A percentile compares a stretch with the other conserved stretches of the same genome.
Conservation (phyloP, 1,139 yeast species). For the Suhomyces bokatorum region DNA sequence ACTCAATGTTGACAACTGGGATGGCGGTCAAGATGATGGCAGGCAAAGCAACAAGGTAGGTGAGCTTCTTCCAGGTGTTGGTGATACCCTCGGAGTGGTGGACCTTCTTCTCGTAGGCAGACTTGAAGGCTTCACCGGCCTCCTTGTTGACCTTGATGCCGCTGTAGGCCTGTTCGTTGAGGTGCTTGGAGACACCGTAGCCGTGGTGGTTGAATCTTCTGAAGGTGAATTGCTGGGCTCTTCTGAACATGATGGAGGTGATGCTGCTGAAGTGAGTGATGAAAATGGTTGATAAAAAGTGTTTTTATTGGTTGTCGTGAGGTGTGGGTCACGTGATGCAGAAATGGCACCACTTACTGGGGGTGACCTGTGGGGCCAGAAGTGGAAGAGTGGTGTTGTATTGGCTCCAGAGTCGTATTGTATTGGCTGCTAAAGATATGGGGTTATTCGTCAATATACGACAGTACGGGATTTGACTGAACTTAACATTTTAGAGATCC, state of each 20-base stretch:
- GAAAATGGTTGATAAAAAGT: conserved; percentile 11
- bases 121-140: conserved; percentile 47
- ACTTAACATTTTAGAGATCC: too few species aligned
- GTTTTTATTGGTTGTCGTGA: conserved; percentile 8
- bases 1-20: conserved; percentile 79
- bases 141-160: conserved; percentile 36
- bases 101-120: conserved; percentile 55
- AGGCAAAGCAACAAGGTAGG: conserved; percentile 79
- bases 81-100: conserved; percentile 81
- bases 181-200: conserved; percentile 39
- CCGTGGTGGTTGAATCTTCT: conserved; percentile 48
- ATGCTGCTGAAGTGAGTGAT: conserved; percentile 4
- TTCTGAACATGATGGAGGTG: conserved; percentile 35
- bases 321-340: conserved; percentile 1
- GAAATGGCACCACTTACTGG: not conserved
- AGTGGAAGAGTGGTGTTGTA: not conserved
- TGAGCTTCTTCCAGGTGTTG: conserved; percentile 80
- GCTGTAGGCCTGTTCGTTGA: conserved; percentile 42
- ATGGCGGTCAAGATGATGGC: conserved; percentile 73
- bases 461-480: too few species aligned
- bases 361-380: too few species aligned
- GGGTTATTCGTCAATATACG: too few species aligned
- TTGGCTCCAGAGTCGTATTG: not conserved
- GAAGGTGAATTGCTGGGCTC: conserved; percentile 41
- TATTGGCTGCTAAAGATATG: not conserved